These are phyloP conservation scores for Penicillium rolfsii DNA, from an alignment of 2,329 filamentous ascomycete species.

Conservation along the genomic window DNA sequence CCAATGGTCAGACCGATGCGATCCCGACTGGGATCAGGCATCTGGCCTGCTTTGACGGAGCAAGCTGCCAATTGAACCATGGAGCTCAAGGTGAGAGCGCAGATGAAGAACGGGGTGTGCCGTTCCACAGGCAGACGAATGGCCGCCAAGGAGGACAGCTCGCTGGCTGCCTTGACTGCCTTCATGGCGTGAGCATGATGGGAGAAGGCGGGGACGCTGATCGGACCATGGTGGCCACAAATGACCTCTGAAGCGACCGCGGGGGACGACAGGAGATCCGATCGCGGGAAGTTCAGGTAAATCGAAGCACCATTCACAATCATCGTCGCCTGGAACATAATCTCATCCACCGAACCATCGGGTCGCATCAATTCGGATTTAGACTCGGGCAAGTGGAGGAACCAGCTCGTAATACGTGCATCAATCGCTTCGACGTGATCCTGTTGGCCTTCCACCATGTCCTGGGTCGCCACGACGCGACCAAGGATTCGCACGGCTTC, in stretches of 20 bases:
- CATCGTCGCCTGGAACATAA: conserved; percentile 91
- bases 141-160: conserved; percentile 75
- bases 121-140: conserved; percentile 60
- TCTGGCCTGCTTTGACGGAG: conserved; percentile 61
- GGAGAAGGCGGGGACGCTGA: conserved; percentile 45
- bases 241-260: conserved; percentile 54
- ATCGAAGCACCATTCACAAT: conserved; percentile 68
- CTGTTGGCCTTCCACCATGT: conserved; percentile 46
- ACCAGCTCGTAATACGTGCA: conserved; percentile 70
- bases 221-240: conserved; percentile 45
- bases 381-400: conserved; percentile 71
- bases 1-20: conserved; percentile 78
- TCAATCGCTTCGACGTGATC: conserved; percentile 64
- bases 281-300: conserved; percentile 77
- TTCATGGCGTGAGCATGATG: conserved; percentile 70
- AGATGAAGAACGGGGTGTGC: conserved; percentile 84
- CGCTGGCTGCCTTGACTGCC: conserved; percentile 76
- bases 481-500: conserved; percentile 79
- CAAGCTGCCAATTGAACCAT: conserved; percentile 83
- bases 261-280: conserved; percentile 65
- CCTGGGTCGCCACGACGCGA: conserved; percentile 63
- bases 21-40: conserved; percentile 63
- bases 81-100: conserved; percentile 75
- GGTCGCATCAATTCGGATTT: conserved; percentile 72
- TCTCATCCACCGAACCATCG: conserved; percentile 76